Percentiles rank a stretch among this genome's conserved stretches.
These are phyloP conservation scores for Mortierella sp. DNA, from an alignment of 371 early-diverging fungal genomes.

Conservation along the genomic window DNA sequence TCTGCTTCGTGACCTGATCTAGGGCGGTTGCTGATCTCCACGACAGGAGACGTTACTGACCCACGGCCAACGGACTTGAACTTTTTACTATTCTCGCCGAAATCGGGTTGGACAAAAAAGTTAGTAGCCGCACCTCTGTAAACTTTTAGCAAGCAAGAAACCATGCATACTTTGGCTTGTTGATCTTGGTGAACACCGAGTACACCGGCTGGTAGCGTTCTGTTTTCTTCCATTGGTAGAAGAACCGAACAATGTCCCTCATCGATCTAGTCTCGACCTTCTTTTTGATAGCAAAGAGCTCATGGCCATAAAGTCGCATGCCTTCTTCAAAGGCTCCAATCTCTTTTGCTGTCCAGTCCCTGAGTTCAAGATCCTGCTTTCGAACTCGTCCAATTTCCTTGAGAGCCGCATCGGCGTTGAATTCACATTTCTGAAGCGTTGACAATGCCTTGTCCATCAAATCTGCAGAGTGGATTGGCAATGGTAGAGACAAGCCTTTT, in stretches of 20 bases:
- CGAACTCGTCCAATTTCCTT: conserved; percentile 60
- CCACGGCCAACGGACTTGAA: conserved; percentile 56
- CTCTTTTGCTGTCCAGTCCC: conserved; percentile 71
- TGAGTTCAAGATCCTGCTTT: conserved; percentile 62
- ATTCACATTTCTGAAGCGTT: conserved; percentile 64
- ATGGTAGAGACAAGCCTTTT: conserved; percentile 55
- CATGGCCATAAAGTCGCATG: conserved; percentile 76
- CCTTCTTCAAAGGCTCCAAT: conserved; percentile 74
- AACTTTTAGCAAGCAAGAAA: too few relatives aligned
- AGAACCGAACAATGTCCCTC: conserved; percentile 74
- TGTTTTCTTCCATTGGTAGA: conserved; percentile 82
- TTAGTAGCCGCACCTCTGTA: too few relatives aligned
- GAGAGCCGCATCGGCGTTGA: conserved; percentile 68
- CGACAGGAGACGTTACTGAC: conserved; percentile 20
- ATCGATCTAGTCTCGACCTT: conserved; percentile 66
- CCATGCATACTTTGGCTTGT: conserved; percentile 67
- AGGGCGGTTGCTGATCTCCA: conserved; percentile 29
- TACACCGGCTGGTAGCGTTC: conserved; percentile 75
- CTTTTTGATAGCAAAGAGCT: conserved; percentile 71
- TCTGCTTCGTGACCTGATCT: conserved; percentile 15
- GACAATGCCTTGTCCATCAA: conserved; percentile 71
- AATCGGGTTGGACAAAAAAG: too few relatives aligned
- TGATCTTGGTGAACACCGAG: conserved; percentile 75
- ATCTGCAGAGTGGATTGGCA: conserved; percentile 62
- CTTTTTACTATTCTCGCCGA: conserved; percentile 52